A percentile compares a stretch with the other conserved stretches of the same genome.
These are phyloP conservation scores for Kokia cookei DNA, from an alignment of 441 rosid species.

Conservation along the genomic window DNA sequence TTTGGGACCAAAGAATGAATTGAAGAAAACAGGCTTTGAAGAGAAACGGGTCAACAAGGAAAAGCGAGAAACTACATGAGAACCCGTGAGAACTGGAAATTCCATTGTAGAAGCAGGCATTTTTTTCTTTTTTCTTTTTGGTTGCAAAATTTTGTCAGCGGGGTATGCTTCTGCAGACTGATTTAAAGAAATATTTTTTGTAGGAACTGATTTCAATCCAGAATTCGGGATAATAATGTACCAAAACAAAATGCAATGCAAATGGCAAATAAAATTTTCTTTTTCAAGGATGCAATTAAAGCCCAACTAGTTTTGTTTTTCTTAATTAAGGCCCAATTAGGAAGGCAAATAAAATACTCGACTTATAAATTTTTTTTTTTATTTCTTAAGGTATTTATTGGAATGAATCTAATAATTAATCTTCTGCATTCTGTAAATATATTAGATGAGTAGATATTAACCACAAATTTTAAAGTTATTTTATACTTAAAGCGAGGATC, in stretches of 20 bases:
- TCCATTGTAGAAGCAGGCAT: constrained; percentile 27
- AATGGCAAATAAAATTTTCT: background rate
- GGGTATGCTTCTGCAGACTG: background rate
- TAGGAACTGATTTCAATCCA: background rate
- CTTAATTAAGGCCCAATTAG: background rate
- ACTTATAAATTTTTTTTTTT: too few relatives aligned
- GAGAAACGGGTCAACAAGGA: constrained; percentile 17
- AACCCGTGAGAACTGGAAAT: constrained; percentile 29
- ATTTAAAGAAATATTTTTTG: too few relatives aligned
- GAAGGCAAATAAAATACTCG: too few relatives aligned
- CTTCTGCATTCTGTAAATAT: too few relatives aligned
- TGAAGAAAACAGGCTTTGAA: constrained; percentile 14
- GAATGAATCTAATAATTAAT: too few relatives aligned
- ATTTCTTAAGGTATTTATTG: too few relatives aligned
- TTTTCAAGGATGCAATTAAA: background rate
- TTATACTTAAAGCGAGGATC: too few relatives aligned
- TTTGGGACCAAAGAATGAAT: constrained; percentile 13
- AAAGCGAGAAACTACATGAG: constrained; percentile 18
- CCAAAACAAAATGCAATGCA: too few relatives aligned
- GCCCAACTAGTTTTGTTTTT: background rate
- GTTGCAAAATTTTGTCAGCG: background rate
- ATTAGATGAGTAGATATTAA: too few relatives aligned
- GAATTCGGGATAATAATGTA: background rate
- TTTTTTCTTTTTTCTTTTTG: background rate
- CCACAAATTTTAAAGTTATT: too few relatives aligned